Base-by-base conservation (phyloP, 805 yeast species). In the Cyberlindnera veronae region DNA sequence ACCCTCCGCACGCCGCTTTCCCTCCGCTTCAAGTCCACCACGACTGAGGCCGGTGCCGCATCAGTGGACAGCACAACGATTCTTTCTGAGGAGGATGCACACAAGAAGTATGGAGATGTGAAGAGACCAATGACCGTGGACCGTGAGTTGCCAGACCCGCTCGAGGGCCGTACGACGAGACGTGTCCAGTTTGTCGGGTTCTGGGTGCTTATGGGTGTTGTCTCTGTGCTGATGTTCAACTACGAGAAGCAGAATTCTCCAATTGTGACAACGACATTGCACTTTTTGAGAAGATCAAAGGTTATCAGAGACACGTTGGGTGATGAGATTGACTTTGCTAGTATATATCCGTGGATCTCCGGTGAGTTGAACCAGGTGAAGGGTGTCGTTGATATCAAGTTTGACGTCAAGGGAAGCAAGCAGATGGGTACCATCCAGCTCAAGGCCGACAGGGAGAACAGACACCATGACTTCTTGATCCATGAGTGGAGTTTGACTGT, bases 201-300 rank as follows among this genome's bases (percentile, higher is more conserved):
- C 56, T 62, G 73, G 33, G 60, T 67, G 12, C 63, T 74, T 37
- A 78, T 83, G 74, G 72, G 73, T 18, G 63, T 70, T 4, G 64
- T 82, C 2, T 63, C 83, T 35, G 67, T 74, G 22, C 73, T 85
- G 22, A 85, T 91, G 54, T 82, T 91, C 74, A 90, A 93, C 68
- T 90, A 91, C 64, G 99, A 93, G 61, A 90, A 89, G 60, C 80
- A 89, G 15, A 79, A 84, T 32, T 86, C 96, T 12, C 97, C 98
- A 1, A 76, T 91, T 44, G 84, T 91, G 53, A 76, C 84, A 29
- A 90, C 95, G 6, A 84, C 96, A 4, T 67, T 93, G 60, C 89
- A 87, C 62, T 84, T 87, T 48, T 65, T 91, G 52, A 77, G 99
- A 58, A 72, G 96, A 57, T 82, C 91, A 2, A 69, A 73, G 9